Conservation (phyloP, 352 stramenopile species). For the Aphanomyces cochlioides region DNA sequence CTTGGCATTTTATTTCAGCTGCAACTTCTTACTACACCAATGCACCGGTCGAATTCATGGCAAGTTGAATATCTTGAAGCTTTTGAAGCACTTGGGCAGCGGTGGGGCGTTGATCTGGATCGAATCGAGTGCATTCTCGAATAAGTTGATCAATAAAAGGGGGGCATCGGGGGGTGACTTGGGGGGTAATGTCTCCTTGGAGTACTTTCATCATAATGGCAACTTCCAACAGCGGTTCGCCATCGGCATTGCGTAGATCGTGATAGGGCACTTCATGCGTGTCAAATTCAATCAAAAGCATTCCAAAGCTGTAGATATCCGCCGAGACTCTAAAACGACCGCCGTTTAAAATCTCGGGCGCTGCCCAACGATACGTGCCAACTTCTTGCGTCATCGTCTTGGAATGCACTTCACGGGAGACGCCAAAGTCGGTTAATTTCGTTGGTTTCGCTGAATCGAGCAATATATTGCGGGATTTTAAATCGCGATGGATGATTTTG, state of each 20-base stretch:
- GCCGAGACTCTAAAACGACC: conserved; percentile 22
- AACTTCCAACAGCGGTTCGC: background rate
- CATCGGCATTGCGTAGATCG: background rate
- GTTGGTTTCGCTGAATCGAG: conserved; percentile 32
- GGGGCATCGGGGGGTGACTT: background rate
- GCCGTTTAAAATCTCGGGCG: conserved; percentile 28
- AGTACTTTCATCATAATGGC: conserved; percentile 16
- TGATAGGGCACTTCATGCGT: background rate
- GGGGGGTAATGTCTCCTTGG: background rate
- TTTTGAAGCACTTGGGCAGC: background rate
- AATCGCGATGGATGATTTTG: conserved; percentile 21
- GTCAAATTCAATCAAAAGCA: conserved; percentile 1
- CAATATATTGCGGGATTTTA: conserved; percentile 21
- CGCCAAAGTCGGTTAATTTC: conserved; percentile 38
- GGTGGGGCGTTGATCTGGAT: background rate
- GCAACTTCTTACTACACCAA: too few species aligned
- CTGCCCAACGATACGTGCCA: conserved; percentile 26
- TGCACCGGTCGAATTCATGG: too few species aligned
- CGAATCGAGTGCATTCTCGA: background rate
- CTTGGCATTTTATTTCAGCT: too few species aligned
- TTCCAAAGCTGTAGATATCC: conserved; percentile 31
- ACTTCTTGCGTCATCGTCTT: conserved; percentile 26
- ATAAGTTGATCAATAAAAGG: background rate
- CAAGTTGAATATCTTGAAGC: background rate
- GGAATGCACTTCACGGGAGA: conserved; percentile 20